These are phyloP conservation scores for Ichthyophthirius multifiliis DNA, from an alignment of 169 alveolate species.

Conservation along the genomic window DNA sequence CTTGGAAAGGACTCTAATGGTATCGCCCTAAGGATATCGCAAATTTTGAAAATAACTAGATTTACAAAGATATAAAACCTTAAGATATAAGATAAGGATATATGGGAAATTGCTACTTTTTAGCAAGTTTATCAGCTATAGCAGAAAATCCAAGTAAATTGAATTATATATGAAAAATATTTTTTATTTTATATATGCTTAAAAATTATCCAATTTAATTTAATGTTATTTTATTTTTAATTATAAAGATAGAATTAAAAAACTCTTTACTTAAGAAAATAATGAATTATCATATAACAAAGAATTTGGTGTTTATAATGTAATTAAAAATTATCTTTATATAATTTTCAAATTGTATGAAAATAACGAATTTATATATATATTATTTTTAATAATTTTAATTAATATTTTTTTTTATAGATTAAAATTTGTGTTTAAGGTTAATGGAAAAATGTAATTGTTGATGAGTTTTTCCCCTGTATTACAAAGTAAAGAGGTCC, in stretches of 20 bases:
- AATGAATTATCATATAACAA: too few species aligned
- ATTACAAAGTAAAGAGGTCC: slow-evolving; percentile 26
- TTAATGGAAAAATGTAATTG: slow-evolving; percentile 48
- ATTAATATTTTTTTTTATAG: too few species aligned
- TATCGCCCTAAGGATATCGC: background rate
- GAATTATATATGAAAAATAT: too few species aligned
- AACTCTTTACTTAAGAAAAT: background rate
- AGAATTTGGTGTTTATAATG: too few species aligned
- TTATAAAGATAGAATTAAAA: too few species aligned
- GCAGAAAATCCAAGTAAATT: slow-evolving; percentile 59
- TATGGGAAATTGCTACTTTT: slow-evolving; percentile 76
- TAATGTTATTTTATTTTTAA: too few species aligned
- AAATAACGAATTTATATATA: too few species aligned
- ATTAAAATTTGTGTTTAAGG: slow-evolving; percentile 64
- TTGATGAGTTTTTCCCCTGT: slow-evolving; percentile 75
- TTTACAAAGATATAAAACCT: slow-evolving; percentile 14
- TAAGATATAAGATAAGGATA: slow-evolving; percentile 73
- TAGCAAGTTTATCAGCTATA: slow-evolving; percentile 61
- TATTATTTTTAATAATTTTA: too few species aligned
- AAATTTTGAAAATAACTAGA: background rate
- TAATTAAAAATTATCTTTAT: too few species aligned
- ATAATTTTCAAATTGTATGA: too few species aligned
- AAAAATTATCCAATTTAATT: too few species aligned
- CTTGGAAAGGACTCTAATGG: slow-evolving; percentile 7
- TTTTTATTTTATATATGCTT: too few species aligned